phyloP scores from a whole-genome alignment of 768 basidiomycete species.

The Termitomyces sp. region DNA sequence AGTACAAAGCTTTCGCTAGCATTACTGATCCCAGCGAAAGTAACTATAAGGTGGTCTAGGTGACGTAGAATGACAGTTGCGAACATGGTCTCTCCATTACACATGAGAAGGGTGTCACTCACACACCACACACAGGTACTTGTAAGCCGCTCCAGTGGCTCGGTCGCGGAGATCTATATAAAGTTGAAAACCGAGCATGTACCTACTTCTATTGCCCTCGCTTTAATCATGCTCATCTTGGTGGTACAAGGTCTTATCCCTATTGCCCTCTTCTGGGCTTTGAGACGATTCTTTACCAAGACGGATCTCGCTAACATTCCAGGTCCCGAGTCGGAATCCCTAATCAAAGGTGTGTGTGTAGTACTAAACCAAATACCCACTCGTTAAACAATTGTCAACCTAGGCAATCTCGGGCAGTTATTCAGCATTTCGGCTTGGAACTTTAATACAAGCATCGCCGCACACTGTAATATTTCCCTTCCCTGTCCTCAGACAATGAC shows the following conservation, averaged over 20 bases:
- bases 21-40: too few species aligned
- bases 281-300: not conserved
- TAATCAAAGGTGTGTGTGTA: not conserved
- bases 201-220: not conserved
- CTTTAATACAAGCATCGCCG: constrained; percentile 28
- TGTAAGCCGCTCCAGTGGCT: not conserved
- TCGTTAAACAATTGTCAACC: not conserved
- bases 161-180: not conserved
- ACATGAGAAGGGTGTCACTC: too few species aligned
- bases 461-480: constrained; percentile 22
- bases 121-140: not conserved
- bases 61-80: too few species aligned
- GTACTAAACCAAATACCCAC: not conserved
- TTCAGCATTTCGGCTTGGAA: constrained; percentile 18
- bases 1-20: too few species aligned
- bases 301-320: not conserved
- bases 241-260: not conserved
- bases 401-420: constrained; percentile 1
- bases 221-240: not conserved
- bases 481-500: not conserved
- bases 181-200: not conserved
- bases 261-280: not conserved
- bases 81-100: too few species aligned
- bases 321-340: not conserved
- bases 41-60: too few species aligned